Evolutionary conservation across 208 protist species (phyloP).

Genomic region (Trypanosoma congolense): DNA sequence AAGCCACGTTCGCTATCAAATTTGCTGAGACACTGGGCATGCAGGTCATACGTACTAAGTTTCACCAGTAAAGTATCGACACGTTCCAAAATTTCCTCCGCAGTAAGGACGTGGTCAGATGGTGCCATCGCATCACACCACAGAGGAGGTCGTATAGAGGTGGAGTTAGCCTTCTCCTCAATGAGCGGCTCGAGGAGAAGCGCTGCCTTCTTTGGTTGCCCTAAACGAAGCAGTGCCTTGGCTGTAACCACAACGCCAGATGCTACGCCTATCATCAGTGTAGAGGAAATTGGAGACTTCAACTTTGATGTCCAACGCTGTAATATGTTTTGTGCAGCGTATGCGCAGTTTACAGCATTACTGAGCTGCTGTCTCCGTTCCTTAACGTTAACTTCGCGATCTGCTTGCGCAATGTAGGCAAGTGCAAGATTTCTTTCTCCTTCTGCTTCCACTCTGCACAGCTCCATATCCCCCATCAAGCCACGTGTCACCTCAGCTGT

Average conservation of each 20-base stretch:
- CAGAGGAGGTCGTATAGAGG: slow-evolving; percentile 62
- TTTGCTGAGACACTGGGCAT: slow-evolving; percentile 66
- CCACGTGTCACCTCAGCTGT: neutral
- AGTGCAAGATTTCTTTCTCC: slow-evolving; percentile 84
- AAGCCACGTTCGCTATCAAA: slow-evolving; percentile 71
- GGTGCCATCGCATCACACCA: slow-evolving; percentile 60
- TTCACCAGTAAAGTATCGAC: slow-evolving; percentile 62
- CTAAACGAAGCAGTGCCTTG: slow-evolving; percentile 68
- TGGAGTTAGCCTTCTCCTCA: slow-evolving; percentile 66
- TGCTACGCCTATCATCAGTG: slow-evolving; percentile 64
- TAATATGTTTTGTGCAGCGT: slow-evolving; percentile 77
- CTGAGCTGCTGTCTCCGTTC: slow-evolving; percentile 67
- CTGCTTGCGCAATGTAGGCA: slow-evolving; percentile 68
- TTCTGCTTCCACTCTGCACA: slow-evolving; percentile 60
- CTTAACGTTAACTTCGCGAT: slow-evolving; percentile 84
- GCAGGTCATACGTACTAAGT: slow-evolving; percentile 73
- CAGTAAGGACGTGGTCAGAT: slow-evolving; percentile 47
- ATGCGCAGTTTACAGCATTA: slow-evolving; percentile 81
- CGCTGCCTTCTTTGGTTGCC: slow-evolving; percentile 76
- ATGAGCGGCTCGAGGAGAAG: slow-evolving; percentile 82
- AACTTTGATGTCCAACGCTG: slow-evolving; percentile 61
- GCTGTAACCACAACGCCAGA: slow-evolving; percentile 63
- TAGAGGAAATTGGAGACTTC: slow-evolving; percentile 26
- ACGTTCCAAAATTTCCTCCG: slow-evolving; percentile 58
- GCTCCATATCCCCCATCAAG: slow-evolving; percentile 42